Conservation (phyloP, 2,329 filamentous ascomycete species). For the Cytospora piceicola region DNA sequence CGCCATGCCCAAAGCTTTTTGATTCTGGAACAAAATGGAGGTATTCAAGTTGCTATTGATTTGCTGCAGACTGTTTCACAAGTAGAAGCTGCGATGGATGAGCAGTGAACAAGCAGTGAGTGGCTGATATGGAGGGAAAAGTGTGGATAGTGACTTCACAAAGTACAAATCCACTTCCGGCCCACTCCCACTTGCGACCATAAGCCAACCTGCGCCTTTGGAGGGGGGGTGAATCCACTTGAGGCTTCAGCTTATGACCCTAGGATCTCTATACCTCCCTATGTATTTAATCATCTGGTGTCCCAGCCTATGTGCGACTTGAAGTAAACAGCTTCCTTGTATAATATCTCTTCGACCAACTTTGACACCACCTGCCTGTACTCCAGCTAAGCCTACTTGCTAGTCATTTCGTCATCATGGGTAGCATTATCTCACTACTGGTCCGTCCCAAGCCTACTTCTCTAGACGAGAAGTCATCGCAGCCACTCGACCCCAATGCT, state of each 20-base stretch:
- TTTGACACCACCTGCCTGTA: neutral
- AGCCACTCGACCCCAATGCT: slow-evolving; percentile 10
- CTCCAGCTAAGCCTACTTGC: neutral
- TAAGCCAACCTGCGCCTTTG: too few relatives aligned
- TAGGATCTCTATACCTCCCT: neutral
- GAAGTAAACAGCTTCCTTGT: neutral
- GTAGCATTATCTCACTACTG: slow-evolving; percentile 10
- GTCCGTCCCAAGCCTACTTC: neutral
- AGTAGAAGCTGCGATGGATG: neutral
- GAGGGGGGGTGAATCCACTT: neutral
- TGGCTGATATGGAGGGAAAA: neutral
- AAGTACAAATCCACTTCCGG: too few relatives aligned
- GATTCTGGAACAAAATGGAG: neutral
- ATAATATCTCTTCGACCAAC: neutral
- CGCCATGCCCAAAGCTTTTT: neutral
- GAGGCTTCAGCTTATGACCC: neutral
- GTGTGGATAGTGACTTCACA: neutral
- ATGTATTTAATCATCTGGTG: neutral
- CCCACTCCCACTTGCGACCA: too few relatives aligned
- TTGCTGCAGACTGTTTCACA: neutral
- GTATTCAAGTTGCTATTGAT: neutral
- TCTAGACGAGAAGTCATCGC: neutral
- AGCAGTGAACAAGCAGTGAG: neutral
- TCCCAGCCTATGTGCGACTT: neutral
- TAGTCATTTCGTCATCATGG: slow-evolving; percentile 17